Evolutionary conservation across 208 protist genomes (phyloP).

Genomic region (Balamuthia mandrillaris): DNA sequence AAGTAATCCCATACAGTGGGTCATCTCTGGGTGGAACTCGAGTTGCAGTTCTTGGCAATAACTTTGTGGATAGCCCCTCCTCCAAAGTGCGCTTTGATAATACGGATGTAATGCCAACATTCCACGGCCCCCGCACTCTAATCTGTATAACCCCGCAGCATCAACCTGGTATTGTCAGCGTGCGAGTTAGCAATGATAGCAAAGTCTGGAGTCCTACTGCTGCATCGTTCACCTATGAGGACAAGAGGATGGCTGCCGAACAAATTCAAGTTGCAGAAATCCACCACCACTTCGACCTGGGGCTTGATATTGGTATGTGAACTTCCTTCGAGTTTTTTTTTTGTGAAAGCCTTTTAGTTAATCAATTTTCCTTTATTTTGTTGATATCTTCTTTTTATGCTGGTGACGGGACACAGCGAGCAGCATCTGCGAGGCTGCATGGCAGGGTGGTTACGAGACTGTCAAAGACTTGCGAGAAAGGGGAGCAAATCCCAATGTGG

Average conservation of each 20-base stretch:
- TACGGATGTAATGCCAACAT: conserved; percentile 48
- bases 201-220: conserved; percentile 29
- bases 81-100: conserved; percentile 51
- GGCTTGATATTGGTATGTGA: background rate
- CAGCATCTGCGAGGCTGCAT: background rate
- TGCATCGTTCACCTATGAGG: conserved; percentile 41
- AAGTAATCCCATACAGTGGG: conserved; percentile 48
- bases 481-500: background rate
- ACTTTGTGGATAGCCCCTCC: conserved; percentile 56
- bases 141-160: conserved; percentile 51
- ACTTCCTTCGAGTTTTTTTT: background rate
- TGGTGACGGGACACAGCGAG: background rate
- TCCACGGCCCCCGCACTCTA: conserved; percentile 42
- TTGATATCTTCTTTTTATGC: background rate
- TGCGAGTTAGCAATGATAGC: conserved; percentile 43
- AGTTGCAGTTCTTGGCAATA: conserved; percentile 48
- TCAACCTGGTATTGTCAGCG: conserved; percentile 29
- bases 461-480: background rate
- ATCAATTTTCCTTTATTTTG: background rate
- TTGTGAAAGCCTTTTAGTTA: background rate
- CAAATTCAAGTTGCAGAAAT: background rate
- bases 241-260: background rate
- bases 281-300: background rate
- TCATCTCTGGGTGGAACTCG: conserved; percentile 43
- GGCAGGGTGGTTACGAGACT: background rate